These are phyloP conservation scores for Amniculicola lignicola DNA, from an alignment of 495 filamentous ascomycete species.

Conservation along the genomic window DNA sequence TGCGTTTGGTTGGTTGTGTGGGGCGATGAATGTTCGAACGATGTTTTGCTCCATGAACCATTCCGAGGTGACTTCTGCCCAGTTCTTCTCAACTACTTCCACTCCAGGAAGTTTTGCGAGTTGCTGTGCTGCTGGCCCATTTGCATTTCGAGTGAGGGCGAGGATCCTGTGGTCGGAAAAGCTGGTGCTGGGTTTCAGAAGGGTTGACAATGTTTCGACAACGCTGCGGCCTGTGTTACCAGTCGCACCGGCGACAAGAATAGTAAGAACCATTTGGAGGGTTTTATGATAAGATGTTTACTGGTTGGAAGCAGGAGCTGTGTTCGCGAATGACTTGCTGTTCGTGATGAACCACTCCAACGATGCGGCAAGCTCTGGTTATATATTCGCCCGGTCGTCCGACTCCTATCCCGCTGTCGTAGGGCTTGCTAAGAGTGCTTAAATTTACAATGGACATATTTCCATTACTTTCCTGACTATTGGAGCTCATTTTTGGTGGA, in stretches of 20 bases:
- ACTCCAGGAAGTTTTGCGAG: constrained; percentile 44
- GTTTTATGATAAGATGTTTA: too few relatives aligned
- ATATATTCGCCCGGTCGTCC: too few relatives aligned
- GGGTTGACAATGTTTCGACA: constrained; percentile 38
- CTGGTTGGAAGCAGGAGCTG: too few relatives aligned
- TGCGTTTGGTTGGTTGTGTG: constrained; percentile 43
- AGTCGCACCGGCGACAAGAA: constrained; percentile 42
- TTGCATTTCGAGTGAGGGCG: constrained; percentile 43
- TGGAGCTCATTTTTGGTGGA: too few relatives aligned
- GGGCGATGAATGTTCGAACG: constrained; percentile 45
- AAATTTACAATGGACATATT: too few relatives aligned
- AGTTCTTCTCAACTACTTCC: constrained; percentile 46
- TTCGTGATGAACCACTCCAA: too few relatives aligned
- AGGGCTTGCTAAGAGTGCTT: too few relatives aligned
- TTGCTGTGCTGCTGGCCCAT: constrained; percentile 38
- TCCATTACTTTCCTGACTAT: too few relatives aligned
- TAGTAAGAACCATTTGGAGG: constrained; percentile 36
- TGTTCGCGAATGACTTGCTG: too few relatives aligned
- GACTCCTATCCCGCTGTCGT: too few relatives aligned
- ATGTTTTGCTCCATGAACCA: constrained; percentile 47
- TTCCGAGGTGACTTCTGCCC: constrained; percentile 45
- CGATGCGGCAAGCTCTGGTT: too few relatives aligned
- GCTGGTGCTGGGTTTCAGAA: constrained; percentile 36
- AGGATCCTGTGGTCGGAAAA: constrained; percentile 41
- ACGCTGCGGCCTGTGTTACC: constrained; percentile 45